Percentiles rank a stretch among this genome's conserved stretches.
phyloP scores from a whole-genome alignment of 2,329 filamentous ascomycete genomes.

The Trichoderma sp. region DNA sequence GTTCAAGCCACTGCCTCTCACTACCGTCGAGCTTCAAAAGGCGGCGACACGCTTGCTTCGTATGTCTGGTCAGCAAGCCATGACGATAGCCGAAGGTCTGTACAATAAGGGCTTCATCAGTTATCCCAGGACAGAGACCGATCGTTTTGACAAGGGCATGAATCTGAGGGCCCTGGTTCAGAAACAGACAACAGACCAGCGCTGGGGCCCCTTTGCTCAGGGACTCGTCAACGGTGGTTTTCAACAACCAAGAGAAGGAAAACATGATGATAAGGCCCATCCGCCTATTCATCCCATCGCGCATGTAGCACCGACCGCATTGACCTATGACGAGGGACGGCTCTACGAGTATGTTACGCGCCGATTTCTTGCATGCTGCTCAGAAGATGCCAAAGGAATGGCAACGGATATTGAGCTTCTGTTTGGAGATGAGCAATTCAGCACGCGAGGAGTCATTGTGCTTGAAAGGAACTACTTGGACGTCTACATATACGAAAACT shows the following conservation, averaged over 20 bases:
- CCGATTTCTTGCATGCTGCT: conserved; percentile 92
- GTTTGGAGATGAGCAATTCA: conserved; percentile 82
- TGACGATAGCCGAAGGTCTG: conserved; percentile 81
- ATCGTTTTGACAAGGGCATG: conserved; percentile 90
- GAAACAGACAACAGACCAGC: conserved; percentile 75
- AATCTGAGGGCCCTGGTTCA: conserved; percentile 77
- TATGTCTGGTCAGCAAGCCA: conserved; percentile 89
- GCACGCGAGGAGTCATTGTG: conserved; percentile 80
- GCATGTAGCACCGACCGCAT: conserved; percentile 69
- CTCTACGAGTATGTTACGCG: conserved; percentile 93
- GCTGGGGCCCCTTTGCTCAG: conserved; percentile 82
- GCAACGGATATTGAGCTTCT: conserved; percentile 81
- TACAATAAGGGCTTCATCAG: conserved; percentile 97
- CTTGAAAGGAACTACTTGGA: conserved; percentile 90
- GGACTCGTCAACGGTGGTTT: conserved; percentile 74
- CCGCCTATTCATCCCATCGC: conserved; percentile 95
- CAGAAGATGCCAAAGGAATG: conserved; percentile 86
- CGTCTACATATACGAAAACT: conserved; percentile 94
- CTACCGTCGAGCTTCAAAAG: conserved; percentile 95
- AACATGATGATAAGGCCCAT: conserved; percentile 94
- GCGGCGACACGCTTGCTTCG: conserved; percentile 84
- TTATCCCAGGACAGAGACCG: conserved; percentile 95
- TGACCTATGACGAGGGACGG: conserved; percentile 67
- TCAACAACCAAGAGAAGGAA: conserved; percentile 76
- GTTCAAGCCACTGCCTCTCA: conserved; percentile 90